Percentiles rank a stretch among this genome's conserved stretches.
phyloP scores from a whole-genome alignment of 306 rosid species.

The Vicia sativa region DNA sequence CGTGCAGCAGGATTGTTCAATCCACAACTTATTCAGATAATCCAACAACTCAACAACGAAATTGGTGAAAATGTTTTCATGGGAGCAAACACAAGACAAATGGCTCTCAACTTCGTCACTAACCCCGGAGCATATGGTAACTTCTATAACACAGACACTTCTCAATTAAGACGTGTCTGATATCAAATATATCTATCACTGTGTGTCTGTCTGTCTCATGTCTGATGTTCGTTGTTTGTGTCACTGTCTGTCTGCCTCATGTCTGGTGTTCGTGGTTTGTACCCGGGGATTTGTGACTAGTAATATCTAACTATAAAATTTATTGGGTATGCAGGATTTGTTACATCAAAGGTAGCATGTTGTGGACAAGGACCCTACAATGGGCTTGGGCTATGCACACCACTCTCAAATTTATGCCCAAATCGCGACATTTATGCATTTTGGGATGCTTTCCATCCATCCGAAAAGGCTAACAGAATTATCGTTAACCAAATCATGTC shows the following conservation, averaged over 20 bases:
- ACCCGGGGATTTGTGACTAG: neutral
- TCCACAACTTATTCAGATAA: constrained; percentile 62
- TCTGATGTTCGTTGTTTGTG: too few species aligned
- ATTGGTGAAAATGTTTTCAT: constrained; percentile 61
- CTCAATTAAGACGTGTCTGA: too few species aligned
- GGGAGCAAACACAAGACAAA: constrained; percentile 56
- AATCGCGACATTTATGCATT: constrained; percentile 65
- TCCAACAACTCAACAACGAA: constrained; percentile 49
- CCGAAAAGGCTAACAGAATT: constrained; percentile 54
- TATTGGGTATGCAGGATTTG: constrained; percentile 57
- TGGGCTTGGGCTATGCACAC: constrained; percentile 71
- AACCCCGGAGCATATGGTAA: constrained; percentile 63
- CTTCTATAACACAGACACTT: neutral
- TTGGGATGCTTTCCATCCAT: constrained; percentile 87
- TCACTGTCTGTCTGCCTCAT: too few species aligned
- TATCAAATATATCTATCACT: too few species aligned
- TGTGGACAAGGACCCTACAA: constrained; percentile 89
- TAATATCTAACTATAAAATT: neutral
- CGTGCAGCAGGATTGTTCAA: constrained; percentile 62
- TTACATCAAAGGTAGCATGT: constrained; percentile 70
- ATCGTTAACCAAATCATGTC: constrained; percentile 47
- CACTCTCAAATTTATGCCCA: constrained; percentile 61
- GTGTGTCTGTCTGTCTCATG: too few species aligned
- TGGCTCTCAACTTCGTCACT: constrained; percentile 46
- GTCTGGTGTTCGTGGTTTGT: too few species aligned